A percentile compares a stretch with the other conserved stretches of the same genome.
Evolutionary conservation across 805 yeast genomes (phyloP).

Genomic region (Yarrowia divulgata): DNA sequence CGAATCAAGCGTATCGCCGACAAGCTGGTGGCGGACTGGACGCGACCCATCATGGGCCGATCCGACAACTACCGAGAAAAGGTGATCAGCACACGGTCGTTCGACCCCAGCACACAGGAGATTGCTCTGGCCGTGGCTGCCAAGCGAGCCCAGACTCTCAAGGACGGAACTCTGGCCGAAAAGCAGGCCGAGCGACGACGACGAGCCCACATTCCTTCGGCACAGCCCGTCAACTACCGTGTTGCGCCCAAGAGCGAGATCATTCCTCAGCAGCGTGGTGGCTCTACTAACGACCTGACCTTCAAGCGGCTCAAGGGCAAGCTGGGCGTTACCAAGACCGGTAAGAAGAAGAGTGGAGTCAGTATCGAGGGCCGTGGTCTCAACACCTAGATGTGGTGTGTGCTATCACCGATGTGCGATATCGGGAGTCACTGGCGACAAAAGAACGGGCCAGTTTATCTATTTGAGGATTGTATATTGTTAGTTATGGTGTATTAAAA

Average conservation of each 20-base stretch:
- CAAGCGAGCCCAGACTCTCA: slow-evolving; percentile 34
- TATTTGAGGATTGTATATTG: slow-evolving; percentile 16
- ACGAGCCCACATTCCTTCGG: slow-evolving; percentile 95
- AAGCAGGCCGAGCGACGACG: slow-evolving; percentile 90
- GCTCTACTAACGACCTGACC: slow-evolving; percentile 15
- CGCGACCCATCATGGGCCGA: slow-evolving; percentile 95
- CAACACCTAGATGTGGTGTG: not conserved
- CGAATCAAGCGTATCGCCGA: slow-evolving; percentile 87
- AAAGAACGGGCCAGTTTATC: slow-evolving; percentile 6
- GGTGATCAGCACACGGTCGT: slow-evolving; percentile 70
- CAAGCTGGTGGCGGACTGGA: slow-evolving; percentile 94
- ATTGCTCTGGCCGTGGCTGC: slow-evolving; percentile 38
- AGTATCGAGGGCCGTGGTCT: slow-evolving; percentile 73
- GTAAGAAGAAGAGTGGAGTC: slow-evolving; percentile 69
- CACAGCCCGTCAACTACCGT: slow-evolving; percentile 84
- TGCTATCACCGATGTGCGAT: not conserved
- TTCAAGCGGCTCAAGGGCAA: slow-evolving; percentile 77
- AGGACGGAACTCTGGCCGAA: slow-evolving; percentile 66
- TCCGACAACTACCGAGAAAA: slow-evolving; percentile 93
- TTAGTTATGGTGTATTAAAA: slow-evolving; percentile 7
- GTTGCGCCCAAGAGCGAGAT: slow-evolving; percentile 78
- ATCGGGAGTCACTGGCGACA: not conserved
- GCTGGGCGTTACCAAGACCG: slow-evolving; percentile 44
- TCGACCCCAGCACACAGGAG: slow-evolving; percentile 52
- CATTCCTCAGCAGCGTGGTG: slow-evolving; percentile 51